Conservation (phyloP, 306 rosid genomes). For the Morella rubra region DNA sequence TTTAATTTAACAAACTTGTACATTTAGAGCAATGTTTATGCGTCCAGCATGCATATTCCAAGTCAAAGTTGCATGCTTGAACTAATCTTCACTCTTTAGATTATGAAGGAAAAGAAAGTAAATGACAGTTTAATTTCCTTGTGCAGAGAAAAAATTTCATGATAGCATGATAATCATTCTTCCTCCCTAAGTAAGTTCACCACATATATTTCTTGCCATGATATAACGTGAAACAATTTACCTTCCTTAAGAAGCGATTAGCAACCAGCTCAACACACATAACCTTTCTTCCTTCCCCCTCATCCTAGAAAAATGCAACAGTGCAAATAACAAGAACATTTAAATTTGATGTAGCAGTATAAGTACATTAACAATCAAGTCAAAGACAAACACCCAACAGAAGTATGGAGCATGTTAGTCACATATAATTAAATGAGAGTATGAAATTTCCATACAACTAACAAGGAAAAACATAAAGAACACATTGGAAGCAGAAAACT, state of each 20-base stretch:
- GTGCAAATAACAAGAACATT: neutral
- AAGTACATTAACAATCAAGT: neutral
- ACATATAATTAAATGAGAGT: neutral
- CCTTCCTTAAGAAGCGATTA: slow-evolving; percentile 94
- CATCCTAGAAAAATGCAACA: slow-evolving; percentile 48
- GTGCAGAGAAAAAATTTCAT: neutral
- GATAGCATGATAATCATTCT: neutral
- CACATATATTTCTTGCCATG: slow-evolving; percentile 2
- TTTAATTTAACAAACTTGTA: neutral
- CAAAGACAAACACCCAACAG: neutral
- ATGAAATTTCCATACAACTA: neutral
- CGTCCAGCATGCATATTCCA: neutral
- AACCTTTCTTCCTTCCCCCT: slow-evolving; percentile 56
- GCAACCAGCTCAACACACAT: slow-evolving; percentile 92
- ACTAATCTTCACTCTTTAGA: neutral
- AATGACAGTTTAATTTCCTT: neutral
- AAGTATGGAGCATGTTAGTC: neutral
- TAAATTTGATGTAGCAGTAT: neutral
- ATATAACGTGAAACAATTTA: slow-evolving; percentile 30
- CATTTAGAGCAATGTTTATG: neutral
- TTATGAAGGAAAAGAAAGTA: neutral
- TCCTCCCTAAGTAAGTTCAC: neutral
- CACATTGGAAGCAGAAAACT: neutral
- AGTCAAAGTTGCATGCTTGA: neutral
- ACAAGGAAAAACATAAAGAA: neutral